phyloP scores from a whole-genome alignment of 225 moss, liverwort and hornwort species.

The Sphagnum contortum region DNA sequence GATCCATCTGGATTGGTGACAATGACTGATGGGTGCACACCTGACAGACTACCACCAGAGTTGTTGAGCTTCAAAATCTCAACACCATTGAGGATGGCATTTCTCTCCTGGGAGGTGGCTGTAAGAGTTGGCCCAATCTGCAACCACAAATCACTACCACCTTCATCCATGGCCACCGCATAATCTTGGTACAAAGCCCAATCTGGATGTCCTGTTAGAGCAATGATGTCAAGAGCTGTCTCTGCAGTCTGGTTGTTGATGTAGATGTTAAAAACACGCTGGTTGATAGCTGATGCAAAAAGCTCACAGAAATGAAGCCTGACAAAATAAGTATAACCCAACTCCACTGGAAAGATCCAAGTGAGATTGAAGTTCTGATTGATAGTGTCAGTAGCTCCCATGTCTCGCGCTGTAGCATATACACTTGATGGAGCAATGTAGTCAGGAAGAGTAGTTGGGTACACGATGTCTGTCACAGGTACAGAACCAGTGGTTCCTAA shows the following conservation, averaged over 20 bases:
- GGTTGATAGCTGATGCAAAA: conserved; percentile 1
- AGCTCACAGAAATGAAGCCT: conserved; percentile 69
- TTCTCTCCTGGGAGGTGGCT: conserved; percentile 7
- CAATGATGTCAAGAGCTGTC: conserved; percentile 18
- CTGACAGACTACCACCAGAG: conserved; percentile 23
- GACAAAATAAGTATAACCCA: conserved; percentile 53
- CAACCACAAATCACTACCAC: conserved; percentile 25
- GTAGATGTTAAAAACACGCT: conserved; percentile 67
- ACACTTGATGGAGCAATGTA: conserved; percentile 52
- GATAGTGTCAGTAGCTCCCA: conserved; percentile 22
- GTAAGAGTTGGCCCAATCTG: conserved; percentile 42
- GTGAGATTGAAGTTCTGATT: conserved; percentile 45
- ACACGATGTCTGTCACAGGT: conserved; percentile 9
- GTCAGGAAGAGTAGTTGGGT: conserved; percentile 10
- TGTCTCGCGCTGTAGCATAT: conserved; percentile 53
- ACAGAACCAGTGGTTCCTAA: conserved; percentile 2
- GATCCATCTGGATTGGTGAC: background rate
- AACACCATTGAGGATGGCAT: conserved; percentile 66
- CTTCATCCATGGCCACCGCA: conserved; percentile 30
- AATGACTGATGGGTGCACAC: conserved; percentile 6
- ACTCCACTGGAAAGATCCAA: conserved; percentile 54
- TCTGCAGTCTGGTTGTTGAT: conserved; percentile 55
- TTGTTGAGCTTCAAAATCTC: conserved; percentile 56
- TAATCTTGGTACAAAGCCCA: conserved; percentile 43
- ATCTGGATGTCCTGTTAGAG: conserved; percentile 5